Percentiles rank a stretch among this genome's conserved stretches.
Conservation (phyloP, 345 rosid species). For the Erodium maritimum region DNA sequence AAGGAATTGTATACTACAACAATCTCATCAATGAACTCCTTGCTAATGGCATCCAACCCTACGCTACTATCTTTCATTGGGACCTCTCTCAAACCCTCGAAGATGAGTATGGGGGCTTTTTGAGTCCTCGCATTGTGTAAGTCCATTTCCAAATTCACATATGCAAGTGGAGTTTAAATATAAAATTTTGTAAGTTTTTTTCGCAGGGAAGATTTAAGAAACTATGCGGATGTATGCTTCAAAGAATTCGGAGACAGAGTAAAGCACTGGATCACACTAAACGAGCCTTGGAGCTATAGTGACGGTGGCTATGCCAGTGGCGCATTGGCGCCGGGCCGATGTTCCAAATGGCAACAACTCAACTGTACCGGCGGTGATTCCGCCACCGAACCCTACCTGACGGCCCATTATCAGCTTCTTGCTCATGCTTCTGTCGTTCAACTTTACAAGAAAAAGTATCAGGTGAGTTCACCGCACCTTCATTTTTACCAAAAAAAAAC, state of each 20-base stretch:
- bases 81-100: too few species aligned
- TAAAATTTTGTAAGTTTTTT: too few species aligned
- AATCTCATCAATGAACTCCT: too few species aligned
- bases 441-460: conserved; percentile 23
- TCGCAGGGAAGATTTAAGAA: conserved; percentile 26
- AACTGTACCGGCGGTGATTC: conserved; percentile 42
- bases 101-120: too few species aligned
- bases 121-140: too few species aligned
- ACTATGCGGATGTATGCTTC: conserved; percentile 31
- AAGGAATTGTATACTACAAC: too few species aligned
- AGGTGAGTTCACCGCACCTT: conserved; percentile 11
- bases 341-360: conserved; percentile 22
- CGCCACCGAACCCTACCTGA: conserved; percentile 34
- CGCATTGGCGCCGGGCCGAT: conserved; percentile 28
- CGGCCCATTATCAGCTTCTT: conserved; percentile 32
- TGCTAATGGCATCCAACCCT: too few species aligned
- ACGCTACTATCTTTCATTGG: too few species aligned
- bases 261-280: conserved; percentile 47
- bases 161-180: too few species aligned
- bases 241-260: conserved; percentile 42
- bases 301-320: conserved; percentile 20
- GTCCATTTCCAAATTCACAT: too few species aligned
- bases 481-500: too few species aligned
- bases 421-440: conserved; percentile 35
- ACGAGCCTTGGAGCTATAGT: conserved; percentile 30